Evolutionary conservation across 225 moss, liverwort and hornwort species (phyloP).

Genomic region (Polytrichum formosum): DNA sequence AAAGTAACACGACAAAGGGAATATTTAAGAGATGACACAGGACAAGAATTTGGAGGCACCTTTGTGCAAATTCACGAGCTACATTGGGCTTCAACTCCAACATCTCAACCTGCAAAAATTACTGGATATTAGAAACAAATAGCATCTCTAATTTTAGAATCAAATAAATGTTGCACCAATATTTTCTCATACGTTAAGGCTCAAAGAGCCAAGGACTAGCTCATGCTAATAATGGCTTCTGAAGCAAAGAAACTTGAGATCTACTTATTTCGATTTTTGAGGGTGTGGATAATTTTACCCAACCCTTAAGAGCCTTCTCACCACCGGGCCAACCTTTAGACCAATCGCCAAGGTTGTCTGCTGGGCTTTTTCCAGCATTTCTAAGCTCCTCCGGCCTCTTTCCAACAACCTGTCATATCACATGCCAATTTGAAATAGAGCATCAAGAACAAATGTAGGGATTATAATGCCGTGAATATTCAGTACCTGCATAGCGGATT

Average conservation of each 20-base stretch:
- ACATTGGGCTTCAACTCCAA: slow-evolving; percentile 66
- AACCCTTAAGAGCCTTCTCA: slow-evolving; percentile 62
- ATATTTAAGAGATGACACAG: neutral
- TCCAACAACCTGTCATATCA: slow-evolving; percentile 24
- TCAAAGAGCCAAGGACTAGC: too few species aligned
- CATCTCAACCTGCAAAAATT: slow-evolving; percentile 60
- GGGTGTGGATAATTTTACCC: slow-evolving; percentile 34
- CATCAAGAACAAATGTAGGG: too few species aligned
- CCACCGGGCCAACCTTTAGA: slow-evolving; percentile 74
- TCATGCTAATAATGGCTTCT: too few species aligned
- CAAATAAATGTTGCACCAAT: too few species aligned
- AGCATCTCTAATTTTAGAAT: too few species aligned
- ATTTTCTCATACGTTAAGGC: too few species aligned
- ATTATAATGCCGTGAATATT: too few species aligned
- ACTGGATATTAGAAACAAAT: too few species aligned
- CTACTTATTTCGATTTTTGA: neutral
- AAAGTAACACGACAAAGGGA: too few species aligned
- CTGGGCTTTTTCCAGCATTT: slow-evolving; percentile 38
- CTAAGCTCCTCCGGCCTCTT: slow-evolving; percentile 18
- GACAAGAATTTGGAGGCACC: slow-evolving; percentile 15
- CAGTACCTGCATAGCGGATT: too few species aligned
- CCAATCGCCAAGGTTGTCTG: slow-evolving; percentile 58
- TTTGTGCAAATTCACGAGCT: slow-evolving; percentile 65
- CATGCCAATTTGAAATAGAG: too few species aligned
- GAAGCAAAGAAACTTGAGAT: too few species aligned